phyloP scores from a whole-genome alignment of 129 eudicot species.

The Kitagawia praeruptora region DNA sequence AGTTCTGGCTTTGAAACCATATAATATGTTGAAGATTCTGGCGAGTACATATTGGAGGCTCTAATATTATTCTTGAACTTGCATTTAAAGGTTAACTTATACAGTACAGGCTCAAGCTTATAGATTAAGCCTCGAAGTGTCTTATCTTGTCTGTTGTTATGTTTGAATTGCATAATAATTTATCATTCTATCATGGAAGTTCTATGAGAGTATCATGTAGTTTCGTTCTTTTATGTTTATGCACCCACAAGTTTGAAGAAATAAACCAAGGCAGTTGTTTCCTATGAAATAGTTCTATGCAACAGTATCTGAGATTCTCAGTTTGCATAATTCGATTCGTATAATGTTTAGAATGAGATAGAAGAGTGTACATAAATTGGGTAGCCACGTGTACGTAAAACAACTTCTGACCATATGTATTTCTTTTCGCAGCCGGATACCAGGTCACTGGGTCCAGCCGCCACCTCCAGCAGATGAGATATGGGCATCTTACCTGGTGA shows the following conservation, averaged over 20 bases:
- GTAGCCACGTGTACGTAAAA: neutral
- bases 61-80: neutral
- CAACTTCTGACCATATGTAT: neutral
- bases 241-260: neutral
- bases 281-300: neutral
- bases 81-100: neutral
- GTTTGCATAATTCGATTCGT: neutral
- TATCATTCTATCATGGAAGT: neutral
- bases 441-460: constrained; percentile 95
- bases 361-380: neutral
- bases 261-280: neutral
- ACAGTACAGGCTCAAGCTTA: neutral
- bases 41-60: neutral
- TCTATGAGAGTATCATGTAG: neutral
- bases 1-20: neutral
- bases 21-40: neutral
- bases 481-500: constrained; percentile 92
- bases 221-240: neutral
- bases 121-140: neutral
- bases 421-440: constrained; percentile 67
- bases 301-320: neutral
- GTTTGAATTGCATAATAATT: neutral
- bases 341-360: neutral
- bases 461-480: constrained; percentile 82
- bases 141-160: no score